Evolutionary conservation across 441 rosid genomes (phyloP), one percentile per base, ranked within the genome.

Genomic region (Erodium moschatum): DNA sequence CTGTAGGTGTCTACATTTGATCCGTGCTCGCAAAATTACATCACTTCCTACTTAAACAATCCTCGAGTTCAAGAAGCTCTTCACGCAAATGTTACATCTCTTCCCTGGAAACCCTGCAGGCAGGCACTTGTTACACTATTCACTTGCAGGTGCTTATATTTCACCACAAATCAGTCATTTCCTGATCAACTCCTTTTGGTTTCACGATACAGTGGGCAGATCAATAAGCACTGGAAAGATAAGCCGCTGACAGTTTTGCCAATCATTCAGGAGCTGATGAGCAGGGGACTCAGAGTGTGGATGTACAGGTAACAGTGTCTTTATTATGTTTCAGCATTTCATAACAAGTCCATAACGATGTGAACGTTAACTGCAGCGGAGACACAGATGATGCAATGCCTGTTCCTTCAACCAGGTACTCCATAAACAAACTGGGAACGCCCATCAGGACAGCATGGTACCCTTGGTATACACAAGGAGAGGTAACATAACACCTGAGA

Each of bases 21-120:
- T 65, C 75, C 81, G 7, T 74, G 80, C 77, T 35, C 71, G 3
- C 66, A 42, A 62, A 67, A 58, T 8, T 78, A 76, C 62, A 46
- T 67, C 29, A n/a, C 61, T 8, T 19, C 61, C 21, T 81, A 81
- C 78, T 70, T 78, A 21, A 78, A 76, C 71, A 67, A 6, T 42
- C 78, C 80, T 5, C 8, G 67, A 16, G 77, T 78, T 24, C 81
- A 76, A 62, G 33, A 56, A 5, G 78, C 78, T 33, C 78, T 78
- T 38, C 84, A 74, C 13, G 70, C 76, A 21, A 81, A 78, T 13
- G 52, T 70, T 31, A 72, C 78, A 4, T 6, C 67, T 42, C 69
- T 69, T 72, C 74, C 67, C 42, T 78, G 77, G 81, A 52, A 68
- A 50, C 66, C 78, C 65, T 81, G 78, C 77, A 78, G 78, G 76